Evolutionary conservation across 2,329 filamentous ascomycete genomes (phyloP), one percentile per base, ranked within the genome.

Genomic region (Penicillium sp.): DNA sequence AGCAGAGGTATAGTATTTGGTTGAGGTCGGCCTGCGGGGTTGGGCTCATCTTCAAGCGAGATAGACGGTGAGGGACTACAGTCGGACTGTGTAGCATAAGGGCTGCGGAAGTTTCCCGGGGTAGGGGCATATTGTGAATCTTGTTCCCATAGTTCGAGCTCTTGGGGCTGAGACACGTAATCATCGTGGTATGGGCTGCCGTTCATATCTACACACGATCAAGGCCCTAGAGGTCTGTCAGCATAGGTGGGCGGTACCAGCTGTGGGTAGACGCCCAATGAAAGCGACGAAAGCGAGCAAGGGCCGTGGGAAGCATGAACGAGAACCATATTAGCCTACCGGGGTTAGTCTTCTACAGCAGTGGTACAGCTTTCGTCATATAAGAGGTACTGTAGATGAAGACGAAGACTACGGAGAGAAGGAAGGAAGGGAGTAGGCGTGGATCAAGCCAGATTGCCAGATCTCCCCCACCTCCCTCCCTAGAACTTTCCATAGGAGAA

Each of bases 211-310:
- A 47, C 42, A 46, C 22, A 29, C 9, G 27, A 51, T 51, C 37
- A 33, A 14, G 31, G 65, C 43, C 26, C 50, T 53, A 29, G 50
- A 53, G 42, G 33, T 47, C 50, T 53, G 43, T 51, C 41, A 51
- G 49, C 40, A 41, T 47, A 46, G n/a, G 18, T 47, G 22, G 50
- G 50, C 50, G 22, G n/a, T 47, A 8, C 43, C 43, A 41, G 31
- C 14, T 53, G 23, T 53, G 42, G 31, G 27, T 40, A 53, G 50
- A 41, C 31, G 43, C 43, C 49, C 37, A 53, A 46, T 41, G 43
- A 41, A 26, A 53, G 23, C 33, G 42, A 40, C 25, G 43, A 47
- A 9, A 53, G 42, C 14, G 42, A 47, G 33, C 43, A 46, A 47
- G 50, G 29, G 42, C 50, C 50, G 27, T 53, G 31, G 49, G 33